Conservation (phyloP, 768 basidiomycete species). For the Russula earlei region DNA sequence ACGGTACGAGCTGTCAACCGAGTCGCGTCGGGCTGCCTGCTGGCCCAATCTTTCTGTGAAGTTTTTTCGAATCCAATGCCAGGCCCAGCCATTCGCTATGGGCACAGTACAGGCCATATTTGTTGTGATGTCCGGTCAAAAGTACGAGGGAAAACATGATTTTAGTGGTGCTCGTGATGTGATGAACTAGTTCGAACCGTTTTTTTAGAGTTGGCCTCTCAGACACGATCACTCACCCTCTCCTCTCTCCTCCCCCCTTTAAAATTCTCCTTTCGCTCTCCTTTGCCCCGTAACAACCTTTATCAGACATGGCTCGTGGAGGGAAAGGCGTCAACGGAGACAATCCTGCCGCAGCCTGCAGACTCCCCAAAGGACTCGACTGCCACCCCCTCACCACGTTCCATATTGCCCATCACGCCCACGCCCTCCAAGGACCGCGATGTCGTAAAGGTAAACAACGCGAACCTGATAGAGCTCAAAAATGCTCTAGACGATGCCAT, state of each 20-base stretch:
- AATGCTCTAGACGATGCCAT: slow-evolving; percentile 72
- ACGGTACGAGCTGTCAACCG: too few relatives aligned
- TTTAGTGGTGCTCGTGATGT: too few relatives aligned
- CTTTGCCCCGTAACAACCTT: background rate
- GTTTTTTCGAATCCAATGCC: too few relatives aligned
- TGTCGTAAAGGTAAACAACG: slow-evolving; percentile 42
- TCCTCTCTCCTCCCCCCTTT: background rate
- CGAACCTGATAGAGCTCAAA: slow-evolving; percentile 42
- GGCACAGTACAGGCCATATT: too few relatives aligned
- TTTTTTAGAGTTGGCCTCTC: background rate
- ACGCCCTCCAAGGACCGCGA: slow-evolving; percentile 25
- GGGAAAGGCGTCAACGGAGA: slow-evolving; percentile 18
- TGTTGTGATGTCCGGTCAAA: too few relatives aligned
- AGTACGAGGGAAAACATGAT: too few relatives aligned
- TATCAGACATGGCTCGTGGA: slow-evolving; percentile 15
- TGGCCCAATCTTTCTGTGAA: too few relatives aligned
- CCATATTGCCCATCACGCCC: slow-evolving; percentile 20
- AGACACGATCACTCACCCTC: background rate
- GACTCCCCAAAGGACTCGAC: slow-evolving; percentile 12
- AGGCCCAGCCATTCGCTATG: too few relatives aligned
- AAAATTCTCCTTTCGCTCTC: background rate
- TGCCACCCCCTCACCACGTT: slow-evolving; percentile 5
- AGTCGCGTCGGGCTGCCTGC: too few relatives aligned
- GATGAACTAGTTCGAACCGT: slow-evolving; percentile 13
- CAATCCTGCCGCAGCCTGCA: background rate